Evolutionary conservation across 352 stramenopile species (phyloP), one percentile per base, ranked within the genome.

Genomic region (Peronospora belbahrii): DNA sequence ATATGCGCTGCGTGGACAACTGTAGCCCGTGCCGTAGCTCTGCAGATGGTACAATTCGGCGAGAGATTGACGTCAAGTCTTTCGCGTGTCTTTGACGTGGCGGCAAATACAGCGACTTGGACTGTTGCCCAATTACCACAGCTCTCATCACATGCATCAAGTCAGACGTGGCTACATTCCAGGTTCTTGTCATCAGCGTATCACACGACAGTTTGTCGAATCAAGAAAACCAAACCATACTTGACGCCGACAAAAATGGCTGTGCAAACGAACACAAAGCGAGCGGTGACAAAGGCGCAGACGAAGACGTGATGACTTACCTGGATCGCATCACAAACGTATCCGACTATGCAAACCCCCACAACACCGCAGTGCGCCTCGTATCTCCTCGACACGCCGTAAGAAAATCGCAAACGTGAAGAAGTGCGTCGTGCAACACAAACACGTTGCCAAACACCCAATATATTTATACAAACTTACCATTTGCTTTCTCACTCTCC

Each of bases 281-380:
- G 15, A 23, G 18, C 22, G 15, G 34, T 35, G 33, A 59, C 13
- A 28, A 41, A 13, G 25, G 42, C 5, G 30, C 15, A 42, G 33
- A 48, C 1, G 37, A 43, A 28, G 44, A 44, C 25, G 24, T 20
- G 6, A 19, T 59, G 23, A 59, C 52, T 36, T 75, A 59, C 37
- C 48, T 56, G 17, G 52, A 51, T 27, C 62, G 56, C 4, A 46
- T 56, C 13, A 23, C 71, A 18, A 48, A 35, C 19, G 62, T 67
- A 86, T 34, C 50, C 88, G 20, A 75, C 78, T n/a, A n/a, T n/a
- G n/a, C n/a, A n/a, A n/a, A n/a, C n/a, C n/a, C 62, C 65, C 11
- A 73, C 82, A 13, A 74, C 78, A 10, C 74, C 71, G 2, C 73
- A 74, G 10, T 86, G 85, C 55, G 54, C 64, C 1, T 75, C 73